phyloP scores from a whole-genome alignment of 768 basidiomycete species.

The Tylopilus subfusipes region DNA sequence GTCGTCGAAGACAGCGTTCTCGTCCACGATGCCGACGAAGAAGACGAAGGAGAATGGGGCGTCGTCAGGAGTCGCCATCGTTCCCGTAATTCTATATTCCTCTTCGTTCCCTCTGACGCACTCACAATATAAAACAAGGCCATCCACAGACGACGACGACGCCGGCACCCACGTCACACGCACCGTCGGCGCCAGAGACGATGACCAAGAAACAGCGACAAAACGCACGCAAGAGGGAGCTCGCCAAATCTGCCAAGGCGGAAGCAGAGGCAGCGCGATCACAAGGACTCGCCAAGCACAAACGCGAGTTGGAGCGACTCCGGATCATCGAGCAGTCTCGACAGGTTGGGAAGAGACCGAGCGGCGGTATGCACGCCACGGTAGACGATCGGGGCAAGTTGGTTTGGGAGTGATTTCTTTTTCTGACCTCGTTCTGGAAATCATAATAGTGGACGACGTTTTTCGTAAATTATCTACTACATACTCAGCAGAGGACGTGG shows the following conservation, averaged over 20 bases:
- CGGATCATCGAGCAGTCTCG: conserved; percentile 45
- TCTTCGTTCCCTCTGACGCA: conserved; percentile 1
- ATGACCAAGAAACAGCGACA: conserved; percentile 69
- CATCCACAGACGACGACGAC: conserved; percentile 8
- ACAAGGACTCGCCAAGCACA: conserved; percentile 53
- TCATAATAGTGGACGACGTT: conserved; percentile 1
- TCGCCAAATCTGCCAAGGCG: conserved; percentile 53
- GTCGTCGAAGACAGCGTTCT: conserved; percentile 36
- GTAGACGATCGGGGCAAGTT: conserved; percentile 56
- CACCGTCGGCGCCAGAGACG: conserved; percentile 39
- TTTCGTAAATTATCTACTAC: conserved; percentile 26
- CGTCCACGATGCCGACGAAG: conserved; percentile 60
- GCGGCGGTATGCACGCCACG: conserved; percentile 62
- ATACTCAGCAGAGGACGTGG: conserved; percentile 8
- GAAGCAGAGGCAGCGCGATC: conserved; percentile 51
- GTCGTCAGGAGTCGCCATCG: conserved; percentile 59
- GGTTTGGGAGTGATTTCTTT: conserved; percentile 45
- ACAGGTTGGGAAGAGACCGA: conserved; percentile 30
- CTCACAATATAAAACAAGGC: conserved; percentile 9
- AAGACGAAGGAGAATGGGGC: conserved; percentile 75
- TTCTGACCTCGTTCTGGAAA: conserved; percentile 1
- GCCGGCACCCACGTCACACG: conserved; percentile 10
- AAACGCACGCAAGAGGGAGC: conserved; percentile 58
- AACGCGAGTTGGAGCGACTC: conserved; percentile 53
- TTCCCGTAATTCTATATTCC: background rate